A percentile compares a stretch with the other conserved stretches of the same genome.
Evolutionary conservation across 2,329 filamentous ascomycete genomes (phyloP).

Genomic region (Dactylellina leptospora): DNA sequence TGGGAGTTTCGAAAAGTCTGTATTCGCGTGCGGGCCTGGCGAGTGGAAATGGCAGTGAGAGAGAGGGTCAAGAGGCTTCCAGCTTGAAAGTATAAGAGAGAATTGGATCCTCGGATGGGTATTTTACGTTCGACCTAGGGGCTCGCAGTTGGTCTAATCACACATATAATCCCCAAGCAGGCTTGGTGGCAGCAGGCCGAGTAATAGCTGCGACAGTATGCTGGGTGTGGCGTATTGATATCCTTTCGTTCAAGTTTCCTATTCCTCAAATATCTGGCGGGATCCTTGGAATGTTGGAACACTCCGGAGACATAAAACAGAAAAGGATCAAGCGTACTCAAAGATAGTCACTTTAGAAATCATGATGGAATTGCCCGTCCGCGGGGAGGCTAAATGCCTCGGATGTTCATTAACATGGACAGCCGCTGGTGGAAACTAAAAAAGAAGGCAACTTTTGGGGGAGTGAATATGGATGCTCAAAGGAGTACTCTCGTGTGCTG

Average conservation of each 20-base stretch:
- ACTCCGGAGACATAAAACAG: neutral
- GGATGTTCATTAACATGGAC: conserved; percentile 20
- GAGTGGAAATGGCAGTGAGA: neutral
- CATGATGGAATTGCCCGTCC: conserved; percentile 13
- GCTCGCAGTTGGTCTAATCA: conserved; percentile 23
- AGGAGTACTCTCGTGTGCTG: conserved; percentile 35
- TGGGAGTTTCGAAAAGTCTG: neutral
- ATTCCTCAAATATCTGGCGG: conserved; percentile 9
- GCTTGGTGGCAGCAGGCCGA: conserved; percentile 29
- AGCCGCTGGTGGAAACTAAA: conserved; percentile 29
- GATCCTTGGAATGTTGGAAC: conserved; percentile 33
- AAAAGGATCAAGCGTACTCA: conserved; percentile 21
- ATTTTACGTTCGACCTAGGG: conserved; percentile 15
- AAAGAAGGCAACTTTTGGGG: no score
- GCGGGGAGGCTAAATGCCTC: conserved; percentile 49
- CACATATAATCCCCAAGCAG: conserved; percentile 23
- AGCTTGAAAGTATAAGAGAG: neutral
- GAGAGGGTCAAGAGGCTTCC: no score
- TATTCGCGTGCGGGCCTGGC: no score
- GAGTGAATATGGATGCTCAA: conserved; percentile 36
- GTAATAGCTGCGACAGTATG: conserved; percentile 24
- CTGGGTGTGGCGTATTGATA: conserved; percentile 34
- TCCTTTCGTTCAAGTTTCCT: conserved; percentile 19
- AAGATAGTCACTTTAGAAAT: conserved; percentile 8
- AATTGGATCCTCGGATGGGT: conserved; percentile 8